Evolutionary conservation across 164 flowering plant species (phyloP).

Genomic region (Vitis riparia): DNA sequence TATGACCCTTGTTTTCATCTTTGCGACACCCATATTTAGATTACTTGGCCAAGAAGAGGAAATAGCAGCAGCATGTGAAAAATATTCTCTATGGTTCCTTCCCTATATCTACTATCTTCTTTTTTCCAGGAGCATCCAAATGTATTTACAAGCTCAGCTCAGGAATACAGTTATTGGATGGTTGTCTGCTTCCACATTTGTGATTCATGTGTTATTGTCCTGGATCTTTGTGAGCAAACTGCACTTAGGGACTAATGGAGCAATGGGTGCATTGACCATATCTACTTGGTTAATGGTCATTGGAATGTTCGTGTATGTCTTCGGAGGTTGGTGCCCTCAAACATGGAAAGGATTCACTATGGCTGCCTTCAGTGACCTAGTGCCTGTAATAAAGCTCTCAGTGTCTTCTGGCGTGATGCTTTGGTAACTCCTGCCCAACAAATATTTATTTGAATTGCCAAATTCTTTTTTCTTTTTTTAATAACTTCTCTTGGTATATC

Average conservation of each 20-base stretch:
- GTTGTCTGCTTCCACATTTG: slow-evolving; percentile 15
- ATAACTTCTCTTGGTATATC: too few relatives aligned
- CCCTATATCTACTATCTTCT: slow-evolving; percentile 14
- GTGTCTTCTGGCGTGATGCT: slow-evolving; percentile 30
- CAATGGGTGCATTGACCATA: slow-evolving; percentile 18
- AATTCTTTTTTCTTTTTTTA: too few relatives aligned
- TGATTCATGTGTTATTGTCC: slow-evolving; percentile 18
- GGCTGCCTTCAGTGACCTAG: slow-evolving; percentile 22
- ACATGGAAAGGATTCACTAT: slow-evolving; percentile 30
- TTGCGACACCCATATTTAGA: slow-evolving; percentile 5
- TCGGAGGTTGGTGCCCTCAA: slow-evolving; percentile 28
- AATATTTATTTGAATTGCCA: not conserved
- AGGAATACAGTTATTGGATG: slow-evolving; percentile 23
- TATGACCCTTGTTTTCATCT: slow-evolving; percentile 18
- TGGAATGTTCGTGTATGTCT: slow-evolving; percentile 19
- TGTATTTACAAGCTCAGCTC: slow-evolving; percentile 27
- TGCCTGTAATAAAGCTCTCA: slow-evolving; percentile 29
- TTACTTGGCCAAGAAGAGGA: slow-evolving; percentile 14
- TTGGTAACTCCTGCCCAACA: slow-evolving; percentile 14
- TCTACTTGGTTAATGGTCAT: slow-evolving; percentile 12
- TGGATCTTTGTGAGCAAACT: slow-evolving; percentile 22
- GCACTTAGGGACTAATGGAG: slow-evolving; percentile 20
- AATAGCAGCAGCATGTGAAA: slow-evolving; percentile 13
- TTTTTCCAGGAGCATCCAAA: slow-evolving; percentile 20
- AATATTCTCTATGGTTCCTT: slow-evolving; percentile 20